Percentiles rank a stretch among this genome's conserved stretches.
phyloP scores from a whole-genome alignment of 495 filamentous ascomycete genomes.

The Massariosphaeria phaeospora region DNA sequence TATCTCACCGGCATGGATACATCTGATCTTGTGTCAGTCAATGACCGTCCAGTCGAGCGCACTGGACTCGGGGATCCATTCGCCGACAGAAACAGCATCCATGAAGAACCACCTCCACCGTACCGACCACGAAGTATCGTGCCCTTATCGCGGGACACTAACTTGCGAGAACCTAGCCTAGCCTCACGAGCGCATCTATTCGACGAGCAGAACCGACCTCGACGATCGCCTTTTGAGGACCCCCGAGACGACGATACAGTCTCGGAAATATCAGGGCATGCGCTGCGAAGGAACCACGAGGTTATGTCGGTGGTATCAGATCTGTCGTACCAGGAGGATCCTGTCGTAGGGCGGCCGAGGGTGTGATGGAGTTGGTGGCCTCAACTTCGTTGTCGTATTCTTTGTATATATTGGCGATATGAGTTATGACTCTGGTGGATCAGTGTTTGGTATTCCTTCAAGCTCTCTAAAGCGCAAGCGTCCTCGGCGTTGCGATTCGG shows the following conservation, averaged over 20 bases:
- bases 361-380: slow-evolving; percentile 1
- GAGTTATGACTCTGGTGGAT: no score
- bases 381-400: not conserved
- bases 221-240: slow-evolving; percentile 27
- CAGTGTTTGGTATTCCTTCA: no score
- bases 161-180: slow-evolving; percentile 6
- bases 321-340: slow-evolving; percentile 29
- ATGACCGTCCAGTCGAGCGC: slow-evolving; percentile 9
- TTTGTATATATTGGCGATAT: not conserved
- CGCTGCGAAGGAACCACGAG: slow-evolving; percentile 7
- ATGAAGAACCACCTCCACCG: slow-evolving; percentile 31
- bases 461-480: no score
- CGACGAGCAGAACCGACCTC: not conserved
- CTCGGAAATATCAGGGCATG: slow-evolving; percentile 18
- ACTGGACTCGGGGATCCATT: slow-evolving; percentile 31
- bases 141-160: slow-evolving; percentile 23
- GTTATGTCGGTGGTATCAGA: slow-evolving; percentile 23
- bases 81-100: slow-evolving; percentile 8
- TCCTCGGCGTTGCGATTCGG: no score
- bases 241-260: slow-evolving; percentile 25
- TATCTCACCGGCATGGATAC: slow-evolving; percentile 33
- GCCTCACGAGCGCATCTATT: slow-evolving; percentile 21
- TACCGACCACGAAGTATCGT: slow-evolving; percentile 27
- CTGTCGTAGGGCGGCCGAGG: slow-evolving; percentile 9
- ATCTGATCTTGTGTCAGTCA: slow-evolving; percentile 25